Evolutionary conservation across 805 yeast species (phyloP), one percentile per base, ranked within the genome.

Genomic region (Grigorovia yakushimaensis): DNA sequence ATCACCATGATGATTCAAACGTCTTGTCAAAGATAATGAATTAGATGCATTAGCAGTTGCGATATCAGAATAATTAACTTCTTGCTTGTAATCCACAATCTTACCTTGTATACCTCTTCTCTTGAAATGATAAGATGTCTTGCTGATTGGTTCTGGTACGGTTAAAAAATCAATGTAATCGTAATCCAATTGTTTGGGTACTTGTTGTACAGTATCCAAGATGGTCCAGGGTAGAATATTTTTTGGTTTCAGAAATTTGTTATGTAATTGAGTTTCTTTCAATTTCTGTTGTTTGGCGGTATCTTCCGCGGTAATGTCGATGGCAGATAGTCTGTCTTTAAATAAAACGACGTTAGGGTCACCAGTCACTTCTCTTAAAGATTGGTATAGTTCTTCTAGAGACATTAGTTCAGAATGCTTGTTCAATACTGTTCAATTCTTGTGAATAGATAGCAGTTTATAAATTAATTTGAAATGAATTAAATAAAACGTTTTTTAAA

Each of bases 31-130:
- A 1, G 95, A 82, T 42, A 88, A 69, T 0, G 95, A 84, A 50
- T 81, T 82, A 11, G 81, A 73, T 15, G 88, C 77, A 41, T 77
- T 77, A 8, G 81, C 79, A 37, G 64, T 62, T 0, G 70, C 60
- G 8, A 72, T 64, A 15, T 68, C 72, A 10, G 70, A 58, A 27
- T 67, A 54, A 49, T 82, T 81, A 17, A 78, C 74, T 46, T 75
- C 79, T 62, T 89, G 95, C 37, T 74, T 68, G 52, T 78, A 81
- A 0, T 78, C 73, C 1, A 67, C 66, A n/a, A 91, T 79, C 4
- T 65, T 57, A 13, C 97, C 97, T 1, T 73, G 72, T 5, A 93
- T 73, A 1, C 98, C 98, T 6, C 69, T 61, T 57, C 98, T 73
- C 50, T 77, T 77, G 64, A 86, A 84, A 45, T 84, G 71, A 46